A percentile compares a stretch with the other conserved stretches of the same genome.
Conservation (phyloP, 495 filamentous ascomycete genomes). For the Tetracladium marchalianum region DNA sequence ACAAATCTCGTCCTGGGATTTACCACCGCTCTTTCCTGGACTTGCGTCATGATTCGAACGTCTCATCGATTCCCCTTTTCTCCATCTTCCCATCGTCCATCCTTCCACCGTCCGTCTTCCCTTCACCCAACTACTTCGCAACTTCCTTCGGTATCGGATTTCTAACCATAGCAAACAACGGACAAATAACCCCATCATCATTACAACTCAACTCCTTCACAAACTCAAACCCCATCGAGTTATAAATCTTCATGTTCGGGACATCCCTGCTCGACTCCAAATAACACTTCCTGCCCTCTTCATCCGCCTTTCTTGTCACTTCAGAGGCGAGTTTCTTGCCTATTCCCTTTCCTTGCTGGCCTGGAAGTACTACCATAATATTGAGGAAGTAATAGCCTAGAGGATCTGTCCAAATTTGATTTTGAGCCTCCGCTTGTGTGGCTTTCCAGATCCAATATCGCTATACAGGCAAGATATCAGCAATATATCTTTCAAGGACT, state of each 20-base stretch:
- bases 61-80: too few species aligned
- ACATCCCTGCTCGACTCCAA: constrained; percentile 52
- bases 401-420: constrained; percentile 46
- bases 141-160: constrained; percentile 21
- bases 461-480: constrained; percentile 10
- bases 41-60: too few species aligned
- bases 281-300: constrained; percentile 50
- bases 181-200: constrained; percentile 37
- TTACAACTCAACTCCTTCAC: constrained; percentile 52
- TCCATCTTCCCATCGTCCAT: too few species aligned
- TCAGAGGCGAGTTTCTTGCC: constrained; percentile 47
- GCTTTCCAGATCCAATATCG: constrained; percentile 60
- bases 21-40: too few species aligned
- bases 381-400: constrained; percentile 63
- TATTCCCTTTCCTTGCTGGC: constrained; percentile 48
- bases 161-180: constrained; percentile 43
- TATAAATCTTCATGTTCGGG: constrained; percentile 58
- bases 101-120: too few species aligned
- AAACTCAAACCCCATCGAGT: constrained; percentile 52
- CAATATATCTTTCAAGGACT: constrained; percentile 4
- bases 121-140: too few species aligned
- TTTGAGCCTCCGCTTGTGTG: constrained; percentile 45
- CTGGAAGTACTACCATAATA: constrained; percentile 53
- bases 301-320: constrained; percentile 48
- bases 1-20: too few species aligned